These are phyloP conservation scores for Cyberlindnera mrakii DNA, from an alignment of 805 yeast species.

Conservation along the genomic window DNA sequence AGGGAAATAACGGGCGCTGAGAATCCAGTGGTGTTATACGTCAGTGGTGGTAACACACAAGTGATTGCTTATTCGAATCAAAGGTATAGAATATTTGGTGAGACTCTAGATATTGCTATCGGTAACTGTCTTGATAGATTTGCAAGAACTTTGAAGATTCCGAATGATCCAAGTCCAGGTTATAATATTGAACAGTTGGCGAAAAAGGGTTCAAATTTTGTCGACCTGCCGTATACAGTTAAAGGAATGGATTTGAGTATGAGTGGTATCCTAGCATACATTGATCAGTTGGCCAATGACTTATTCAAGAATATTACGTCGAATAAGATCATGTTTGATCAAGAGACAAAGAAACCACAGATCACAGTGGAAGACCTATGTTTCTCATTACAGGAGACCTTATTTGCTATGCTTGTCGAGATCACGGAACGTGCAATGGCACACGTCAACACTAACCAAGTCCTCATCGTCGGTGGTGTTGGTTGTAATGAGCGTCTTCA, in stretches of 20 bases:
- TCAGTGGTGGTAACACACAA: conserved; percentile 98
- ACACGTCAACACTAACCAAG: conserved; percentile 85
- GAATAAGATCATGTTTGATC: conserved; percentile 32
- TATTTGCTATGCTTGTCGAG: conserved; percentile 95
- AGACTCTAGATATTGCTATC: conserved; percentile 93
- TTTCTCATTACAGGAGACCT: conserved; percentile 84
- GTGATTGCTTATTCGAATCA: conserved; percentile 95
- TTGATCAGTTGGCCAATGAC: conserved; percentile 76
- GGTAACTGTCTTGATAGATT: conserved; percentile 96
- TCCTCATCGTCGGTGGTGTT: conserved; percentile 96
- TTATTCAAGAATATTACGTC: conserved; percentile 41
- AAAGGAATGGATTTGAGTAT: conserved; percentile 97
- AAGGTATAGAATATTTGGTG: conserved; percentile 97
- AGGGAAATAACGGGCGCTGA: conserved; percentile 95
- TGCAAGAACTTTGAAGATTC: conserved; percentile 82
- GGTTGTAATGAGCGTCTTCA: conserved; percentile 91
- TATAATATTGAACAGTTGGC: conserved; percentile 95
- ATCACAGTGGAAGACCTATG: conserved; percentile 85
- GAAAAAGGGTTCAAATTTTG: conserved; percentile 49
- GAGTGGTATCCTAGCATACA: conserved; percentile 88
- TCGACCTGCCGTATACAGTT: conserved; percentile 89
- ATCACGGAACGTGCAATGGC: conserved; percentile 99
- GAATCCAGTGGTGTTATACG: conserved; percentile 96
- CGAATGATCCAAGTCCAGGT: conserved; percentile 96
- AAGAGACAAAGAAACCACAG: conserved; percentile 34